phyloP scores from a whole-genome alignment of 106 monocot species.

The Dioscorea zingiberensis region DNA sequence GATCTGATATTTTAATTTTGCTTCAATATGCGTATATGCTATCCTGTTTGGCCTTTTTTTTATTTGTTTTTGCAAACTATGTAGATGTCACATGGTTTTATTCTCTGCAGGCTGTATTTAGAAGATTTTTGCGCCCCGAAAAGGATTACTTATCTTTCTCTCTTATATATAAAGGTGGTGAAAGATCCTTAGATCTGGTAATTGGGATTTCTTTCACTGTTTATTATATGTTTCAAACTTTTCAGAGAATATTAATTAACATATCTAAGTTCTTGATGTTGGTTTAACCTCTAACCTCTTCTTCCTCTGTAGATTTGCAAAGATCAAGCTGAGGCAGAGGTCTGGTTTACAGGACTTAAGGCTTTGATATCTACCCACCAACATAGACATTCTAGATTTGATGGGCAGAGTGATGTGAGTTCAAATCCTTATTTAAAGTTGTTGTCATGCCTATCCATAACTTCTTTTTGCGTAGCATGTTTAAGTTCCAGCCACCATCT shows the following conservation, averaged over 20 bases:
- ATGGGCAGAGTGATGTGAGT: slow-evolving; percentile 20
- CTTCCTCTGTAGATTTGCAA: slow-evolving; percentile 43
- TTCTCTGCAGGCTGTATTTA: slow-evolving; percentile 43
- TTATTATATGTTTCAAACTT: neutral
- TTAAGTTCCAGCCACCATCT: too few relatives aligned
- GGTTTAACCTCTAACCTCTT: too few relatives aligned
- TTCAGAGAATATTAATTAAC: too few relatives aligned
- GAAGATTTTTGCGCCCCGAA: slow-evolving; percentile 45
- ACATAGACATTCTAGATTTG: slow-evolving; percentile 11
- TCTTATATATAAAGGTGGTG: slow-evolving; percentile 45
- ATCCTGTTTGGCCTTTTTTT: too few relatives aligned
- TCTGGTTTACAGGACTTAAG: slow-evolving; percentile 52
- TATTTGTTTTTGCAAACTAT: too few relatives aligned
- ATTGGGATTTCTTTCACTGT: neutral
- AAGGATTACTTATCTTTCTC: slow-evolving; percentile 69
- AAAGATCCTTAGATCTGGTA: slow-evolving; percentile 59
- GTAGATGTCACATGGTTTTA: neutral
- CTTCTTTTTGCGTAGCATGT: too few relatives aligned
- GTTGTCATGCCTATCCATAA: too few relatives aligned
- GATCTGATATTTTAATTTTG: too few relatives aligned
- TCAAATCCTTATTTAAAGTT: slow-evolving; percentile 42
- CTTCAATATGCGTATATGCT: too few relatives aligned
- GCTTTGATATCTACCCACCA: slow-evolving; percentile 29
- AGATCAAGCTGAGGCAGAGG: slow-evolving; percentile 57
- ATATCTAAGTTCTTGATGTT: neutral